Percentiles rank a stretch among this genome's conserved stretches.
Evolutionary conservation across 2,329 filamentous ascomycete species (phyloP).

Genomic region (Emmonsiellopsis sp.): DNA sequence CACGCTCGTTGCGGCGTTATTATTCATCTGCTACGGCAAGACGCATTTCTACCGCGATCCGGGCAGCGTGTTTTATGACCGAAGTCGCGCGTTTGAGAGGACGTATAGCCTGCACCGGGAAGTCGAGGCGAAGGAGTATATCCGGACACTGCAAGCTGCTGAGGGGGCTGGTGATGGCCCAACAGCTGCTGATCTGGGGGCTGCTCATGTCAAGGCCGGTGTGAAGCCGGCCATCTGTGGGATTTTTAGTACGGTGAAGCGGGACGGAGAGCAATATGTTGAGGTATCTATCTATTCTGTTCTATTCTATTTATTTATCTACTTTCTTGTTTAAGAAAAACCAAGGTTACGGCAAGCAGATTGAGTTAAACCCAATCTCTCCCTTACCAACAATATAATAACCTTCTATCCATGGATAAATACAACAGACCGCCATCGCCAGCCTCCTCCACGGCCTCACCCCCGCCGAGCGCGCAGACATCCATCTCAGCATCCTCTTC

Average conservation of each 20-base stretch:
- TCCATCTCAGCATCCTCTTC: conserved; percentile 13
- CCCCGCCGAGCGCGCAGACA: conserved; percentile 11
- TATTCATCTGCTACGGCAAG: conserved; percentile 3
- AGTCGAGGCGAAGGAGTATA: conserved; percentile 6
- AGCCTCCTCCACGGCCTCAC: conserved; percentile 15
- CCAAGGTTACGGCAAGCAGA: too few relatives aligned
- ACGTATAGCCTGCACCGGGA: conserved; percentile 10
- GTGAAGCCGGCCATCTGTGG: conserved; percentile 5
- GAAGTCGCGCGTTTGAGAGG: conserved; percentile 10
- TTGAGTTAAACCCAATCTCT: too few relatives aligned
- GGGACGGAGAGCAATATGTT: conserved; percentile 10
- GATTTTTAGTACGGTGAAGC: conserved; percentile 11
- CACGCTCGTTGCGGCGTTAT: background rate
- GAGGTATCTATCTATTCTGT: background rate
- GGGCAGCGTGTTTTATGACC: conserved; percentile 12
- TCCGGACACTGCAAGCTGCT: background rate
- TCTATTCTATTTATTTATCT: too few relatives aligned
- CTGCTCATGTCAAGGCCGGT: background rate
- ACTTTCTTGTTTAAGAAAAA: too few relatives aligned
- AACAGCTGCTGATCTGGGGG: too few relatives aligned
- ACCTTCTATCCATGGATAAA: too few relatives aligned
- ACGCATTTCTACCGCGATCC: conserved; percentile 13
- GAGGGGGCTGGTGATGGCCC: background rate
- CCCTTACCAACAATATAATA: too few relatives aligned
- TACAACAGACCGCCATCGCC: conserved; percentile 6